Conservation (phyloP, 2,329 filamentous ascomycete genomes). For the Verticillium zaregamsianum region DNA sequence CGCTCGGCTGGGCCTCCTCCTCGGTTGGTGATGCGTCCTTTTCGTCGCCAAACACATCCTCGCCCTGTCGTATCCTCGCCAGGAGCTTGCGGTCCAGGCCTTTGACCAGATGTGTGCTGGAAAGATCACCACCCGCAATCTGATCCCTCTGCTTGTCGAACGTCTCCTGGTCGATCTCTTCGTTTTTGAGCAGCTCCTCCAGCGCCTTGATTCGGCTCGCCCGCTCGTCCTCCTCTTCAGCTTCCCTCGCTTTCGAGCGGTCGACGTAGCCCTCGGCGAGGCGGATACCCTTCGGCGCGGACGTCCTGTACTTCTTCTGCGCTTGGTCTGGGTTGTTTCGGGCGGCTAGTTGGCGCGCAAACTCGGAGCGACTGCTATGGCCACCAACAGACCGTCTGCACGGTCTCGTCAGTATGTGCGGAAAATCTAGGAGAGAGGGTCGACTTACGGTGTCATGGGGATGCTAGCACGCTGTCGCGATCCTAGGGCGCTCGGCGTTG, state of each 20-base stretch:
- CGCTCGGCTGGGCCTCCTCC: slow-evolving; percentile 22
- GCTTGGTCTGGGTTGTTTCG: slow-evolving; percentile 52
- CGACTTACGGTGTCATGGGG: slow-evolving; percentile 84
- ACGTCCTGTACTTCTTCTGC: slow-evolving; percentile 71
- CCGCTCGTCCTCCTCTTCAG: slow-evolving; percentile 47
- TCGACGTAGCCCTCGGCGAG: slow-evolving; percentile 80
- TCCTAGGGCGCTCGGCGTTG: slow-evolving; percentile 53
- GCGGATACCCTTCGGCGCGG: slow-evolving; percentile 77
- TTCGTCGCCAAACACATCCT: slow-evolving; percentile 54
- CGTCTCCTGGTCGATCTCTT: slow-evolving; percentile 74
- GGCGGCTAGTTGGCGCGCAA: slow-evolving; percentile 80
- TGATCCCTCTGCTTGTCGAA: slow-evolving; percentile 73
- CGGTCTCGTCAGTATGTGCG: slow-evolving; percentile 16
- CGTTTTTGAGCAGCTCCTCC: slow-evolving; percentile 76
- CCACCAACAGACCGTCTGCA: slow-evolving; percentile 59
- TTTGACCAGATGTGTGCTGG: slow-evolving; percentile 83
- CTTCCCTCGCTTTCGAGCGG: slow-evolving; percentile 63
- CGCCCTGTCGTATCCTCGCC: slow-evolving; percentile 63
- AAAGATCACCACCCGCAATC: slow-evolving; percentile 77
- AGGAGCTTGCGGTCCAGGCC: slow-evolving; percentile 83
- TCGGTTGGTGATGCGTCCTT: slow-evolving; percentile 22
- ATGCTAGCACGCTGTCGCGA: slow-evolving; percentile 77
- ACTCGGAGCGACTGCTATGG: slow-evolving; percentile 56
- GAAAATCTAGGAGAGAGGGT: background rate
- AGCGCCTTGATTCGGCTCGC: slow-evolving; percentile 69